phyloP scores from a whole-genome alignment of 257 asterid species.

The Fraxinus quadrangulata region DNA sequence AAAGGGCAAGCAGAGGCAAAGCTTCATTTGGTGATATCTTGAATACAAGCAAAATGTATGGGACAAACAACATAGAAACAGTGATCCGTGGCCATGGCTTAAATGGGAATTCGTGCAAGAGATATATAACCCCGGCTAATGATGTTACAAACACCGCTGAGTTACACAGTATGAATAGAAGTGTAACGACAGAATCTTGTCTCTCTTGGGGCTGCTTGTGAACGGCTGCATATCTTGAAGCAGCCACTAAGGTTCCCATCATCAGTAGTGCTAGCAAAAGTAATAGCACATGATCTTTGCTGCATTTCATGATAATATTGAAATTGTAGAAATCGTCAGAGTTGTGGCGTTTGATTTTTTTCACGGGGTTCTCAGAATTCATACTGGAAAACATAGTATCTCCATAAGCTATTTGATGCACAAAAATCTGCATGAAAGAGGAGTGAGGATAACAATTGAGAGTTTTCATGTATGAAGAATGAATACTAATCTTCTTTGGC shows the following conservation, averaged over 20 bases:
- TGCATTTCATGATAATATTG: no score
- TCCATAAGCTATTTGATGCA: no score
- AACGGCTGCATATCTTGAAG: not conserved
- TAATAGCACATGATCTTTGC: no score
- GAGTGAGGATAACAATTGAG: no score
- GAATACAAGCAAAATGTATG: not conserved
- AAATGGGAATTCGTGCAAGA: constrained; percentile 5
- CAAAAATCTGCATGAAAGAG: no score
- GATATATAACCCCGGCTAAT: not conserved
- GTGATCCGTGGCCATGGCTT: constrained; percentile 5
- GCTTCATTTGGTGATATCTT: not conserved
- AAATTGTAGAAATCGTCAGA: not conserved
- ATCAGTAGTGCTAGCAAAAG: not conserved
- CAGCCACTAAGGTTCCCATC: not conserved
- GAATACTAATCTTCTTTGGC: no score
- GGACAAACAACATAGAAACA: not conserved
- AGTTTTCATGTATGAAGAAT: no score
- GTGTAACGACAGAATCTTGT: no score
- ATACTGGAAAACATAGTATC: no score
- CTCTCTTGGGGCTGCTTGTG: not conserved
- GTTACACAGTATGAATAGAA: not conserved
- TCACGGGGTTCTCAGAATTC: no score
- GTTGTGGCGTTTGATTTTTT: not conserved
- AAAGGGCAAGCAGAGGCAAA: not conserved
- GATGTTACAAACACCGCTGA: not conserved